phyloP scores from a whole-genome alignment of 1,284 basidiomycete genomes.

The Cryptococcus sp. region DNA sequence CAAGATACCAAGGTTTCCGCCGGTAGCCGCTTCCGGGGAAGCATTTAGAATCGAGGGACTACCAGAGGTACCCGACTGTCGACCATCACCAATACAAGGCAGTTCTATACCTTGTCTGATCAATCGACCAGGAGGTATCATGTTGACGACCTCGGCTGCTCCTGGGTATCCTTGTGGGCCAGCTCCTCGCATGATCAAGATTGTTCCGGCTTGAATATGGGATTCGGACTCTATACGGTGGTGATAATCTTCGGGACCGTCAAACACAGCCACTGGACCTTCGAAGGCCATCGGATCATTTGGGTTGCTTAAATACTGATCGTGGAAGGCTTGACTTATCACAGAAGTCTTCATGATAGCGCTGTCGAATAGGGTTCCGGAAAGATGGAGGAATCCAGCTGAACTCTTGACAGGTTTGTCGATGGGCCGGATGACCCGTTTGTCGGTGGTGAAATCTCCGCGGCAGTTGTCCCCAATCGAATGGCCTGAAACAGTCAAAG shows the following conservation, averaged over 20 bases:
- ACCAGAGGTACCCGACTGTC: slow-evolving; percentile 50
- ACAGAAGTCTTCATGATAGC: slow-evolving; percentile 55
- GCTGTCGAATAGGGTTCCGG: slow-evolving; percentile 49
- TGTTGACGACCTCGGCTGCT: slow-evolving; percentile 52
- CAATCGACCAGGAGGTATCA: slow-evolving; percentile 50
- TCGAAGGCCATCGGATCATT: slow-evolving; percentile 52
- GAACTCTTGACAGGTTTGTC: slow-evolving; percentile 35
- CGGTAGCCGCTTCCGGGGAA: slow-evolving; percentile 49
- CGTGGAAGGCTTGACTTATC: slow-evolving; percentile 41
- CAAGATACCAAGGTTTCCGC: slow-evolving; percentile 50
- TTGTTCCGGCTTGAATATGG: slow-evolving; percentile 37
- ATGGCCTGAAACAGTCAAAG: slow-evolving; percentile 45
- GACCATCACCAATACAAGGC: slow-evolving; percentile 51
- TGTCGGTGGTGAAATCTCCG: slow-evolving; percentile 43
- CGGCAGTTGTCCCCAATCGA: slow-evolving; percentile 42
- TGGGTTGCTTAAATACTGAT: slow-evolving; percentile 49
- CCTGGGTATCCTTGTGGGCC: slow-evolving; percentile 51
- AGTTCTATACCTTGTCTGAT: slow-evolving; percentile 52
- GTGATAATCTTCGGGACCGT: slow-evolving; percentile 53
- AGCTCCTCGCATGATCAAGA: slow-evolving; percentile 52
- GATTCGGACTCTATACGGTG: slow-evolving; percentile 37
- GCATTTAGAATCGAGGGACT: slow-evolving; percentile 52
- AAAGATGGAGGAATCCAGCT: slow-evolving; percentile 51
- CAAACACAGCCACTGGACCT: slow-evolving; percentile 51
- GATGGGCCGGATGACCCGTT: slow-evolving; percentile 20